Evolutionary conservation across 495 filamentous ascomycete species (phyloP).

Genomic region (Entonaema liquescens): DNA sequence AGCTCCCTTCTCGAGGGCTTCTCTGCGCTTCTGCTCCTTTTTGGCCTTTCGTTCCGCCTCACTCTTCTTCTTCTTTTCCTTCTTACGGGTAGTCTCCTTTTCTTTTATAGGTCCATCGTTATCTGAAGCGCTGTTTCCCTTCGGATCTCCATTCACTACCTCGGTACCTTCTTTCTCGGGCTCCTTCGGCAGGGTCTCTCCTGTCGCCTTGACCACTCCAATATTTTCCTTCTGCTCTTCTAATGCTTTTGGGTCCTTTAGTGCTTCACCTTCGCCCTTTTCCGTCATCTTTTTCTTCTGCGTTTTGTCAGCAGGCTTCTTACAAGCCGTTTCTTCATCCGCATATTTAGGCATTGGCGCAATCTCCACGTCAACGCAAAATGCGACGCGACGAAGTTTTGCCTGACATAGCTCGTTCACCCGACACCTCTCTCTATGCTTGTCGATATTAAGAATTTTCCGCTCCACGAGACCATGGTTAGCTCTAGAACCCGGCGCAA

Average conservation of each 20-base stretch:
- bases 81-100: slow-evolving; percentile 71
- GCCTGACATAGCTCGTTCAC: slow-evolving; percentile 80
- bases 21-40: slow-evolving; percentile 80
- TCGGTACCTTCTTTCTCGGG: slow-evolving; percentile 43
- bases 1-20: slow-evolving; percentile 82
- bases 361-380: slow-evolving; percentile 97
- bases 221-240: slow-evolving; percentile 63
- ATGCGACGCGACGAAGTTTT: slow-evolving; percentile 86
- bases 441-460: slow-evolving; percentile 85
- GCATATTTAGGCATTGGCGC: slow-evolving; percentile 68
- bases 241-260: slow-evolving; percentile 68
- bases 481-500: slow-evolving; percentile 50
- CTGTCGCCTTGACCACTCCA: slow-evolving; percentile 52
- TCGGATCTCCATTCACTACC: slow-evolving; percentile 33
- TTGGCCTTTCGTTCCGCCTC: slow-evolving; percentile 88
- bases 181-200: slow-evolving; percentile 51
- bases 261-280: slow-evolving; percentile 71
- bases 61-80: slow-evolving; percentile 90
- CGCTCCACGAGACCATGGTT: slow-evolving; percentile 72
- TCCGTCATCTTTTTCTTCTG: slow-evolving; percentile 74
- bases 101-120: slow-evolving; percentile 42
- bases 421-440: slow-evolving; percentile 76
- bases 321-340: slow-evolving; percentile 52
- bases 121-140: slow-evolving; percentile 44
- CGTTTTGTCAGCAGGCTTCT: slow-evolving; percentile 58